Percentiles rank a stretch among this genome's conserved stretches.
These are phyloP conservation scores for Trypanosoma boissoni DNA, from an alignment of 208 protist genomes.

Conservation along the genomic window DNA sequence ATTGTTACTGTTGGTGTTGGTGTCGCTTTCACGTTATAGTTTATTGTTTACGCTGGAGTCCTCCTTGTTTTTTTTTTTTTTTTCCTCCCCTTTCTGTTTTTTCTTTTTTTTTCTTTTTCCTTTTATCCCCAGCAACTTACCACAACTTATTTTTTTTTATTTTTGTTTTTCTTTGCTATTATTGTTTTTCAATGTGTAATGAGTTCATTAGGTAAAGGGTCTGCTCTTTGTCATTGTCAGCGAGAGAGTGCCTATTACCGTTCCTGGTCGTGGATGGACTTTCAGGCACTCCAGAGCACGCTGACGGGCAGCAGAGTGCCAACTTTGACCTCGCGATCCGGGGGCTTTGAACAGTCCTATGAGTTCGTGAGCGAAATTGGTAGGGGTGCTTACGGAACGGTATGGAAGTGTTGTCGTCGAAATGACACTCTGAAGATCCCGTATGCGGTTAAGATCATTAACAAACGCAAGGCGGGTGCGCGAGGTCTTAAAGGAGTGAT, in stretches of 20 bases:
- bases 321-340: slow-evolving; percentile 14
- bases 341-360: slow-evolving; percentile 48
- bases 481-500: slow-evolving; percentile 74
- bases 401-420: slow-evolving; percentile 60
- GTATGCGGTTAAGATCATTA: slow-evolving; percentile 84
- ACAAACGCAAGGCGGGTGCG: slow-evolving; percentile 59
- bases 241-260: neutral
- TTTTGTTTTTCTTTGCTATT: slow-evolving; percentile 7
- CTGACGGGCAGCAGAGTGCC: slow-evolving; percentile 24
- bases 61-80: slow-evolving; percentile 13
- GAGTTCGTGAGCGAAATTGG: slow-evolving; percentile 66
- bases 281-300: slow-evolving; percentile 66
- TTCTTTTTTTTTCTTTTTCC: slow-evolving; percentile 4
- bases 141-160: slow-evolving; percentile 4
- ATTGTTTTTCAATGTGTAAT: neutral
- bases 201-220: neutral
- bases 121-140: neutral
- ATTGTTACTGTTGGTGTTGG: too few relatives aligned
- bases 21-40: too few relatives aligned
- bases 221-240: too few relatives aligned
- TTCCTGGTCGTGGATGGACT: slow-evolving; percentile 53
- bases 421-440: slow-evolving; percentile 29
- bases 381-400: slow-evolving; percentile 79
- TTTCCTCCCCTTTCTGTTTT: slow-evolving; percentile 3
- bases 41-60: too few relatives aligned